Evolutionary conservation across 768 basidiomycete genomes (phyloP).

Genomic region (Termitomyces sp.): DNA sequence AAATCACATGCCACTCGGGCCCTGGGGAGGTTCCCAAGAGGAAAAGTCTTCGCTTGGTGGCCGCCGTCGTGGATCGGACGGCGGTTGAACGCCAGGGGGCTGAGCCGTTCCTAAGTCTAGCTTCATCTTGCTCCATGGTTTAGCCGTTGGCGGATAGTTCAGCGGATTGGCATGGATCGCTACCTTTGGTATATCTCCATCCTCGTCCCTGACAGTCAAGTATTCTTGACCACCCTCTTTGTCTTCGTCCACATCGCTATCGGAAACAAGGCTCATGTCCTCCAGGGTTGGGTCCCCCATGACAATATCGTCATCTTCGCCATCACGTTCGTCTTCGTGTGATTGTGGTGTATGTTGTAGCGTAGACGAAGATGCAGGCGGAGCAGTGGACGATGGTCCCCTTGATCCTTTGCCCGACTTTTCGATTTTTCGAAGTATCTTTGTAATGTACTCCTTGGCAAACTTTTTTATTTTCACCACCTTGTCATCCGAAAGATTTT

Average conservation of each 20-base stretch:
- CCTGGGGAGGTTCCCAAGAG: conserved; percentile 5
- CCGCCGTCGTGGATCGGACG: conserved; percentile 12
- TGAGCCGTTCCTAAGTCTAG: background rate
- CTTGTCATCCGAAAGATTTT: conserved; percentile 82
- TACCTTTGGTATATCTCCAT: background rate
- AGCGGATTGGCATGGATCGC: background rate
- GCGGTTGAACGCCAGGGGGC: background rate
- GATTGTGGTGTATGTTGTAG: conserved; percentile 32
- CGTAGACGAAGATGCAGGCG: conserved; percentile 30
- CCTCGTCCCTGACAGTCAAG: background rate
- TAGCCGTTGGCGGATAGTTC: background rate
- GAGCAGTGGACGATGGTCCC: conserved; percentile 20
- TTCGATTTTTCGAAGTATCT: conserved; percentile 65
- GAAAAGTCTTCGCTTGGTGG: conserved; percentile 5
- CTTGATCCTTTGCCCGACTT: conserved; percentile 34
- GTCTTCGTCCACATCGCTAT: conserved; percentile 7
- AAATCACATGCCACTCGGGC: conserved; percentile 1
- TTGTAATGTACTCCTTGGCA: conserved; percentile 83
- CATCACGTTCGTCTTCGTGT: conserved; percentile 23
- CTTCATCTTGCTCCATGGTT: conserved; percentile 2
- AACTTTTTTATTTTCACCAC: conserved; percentile 87
- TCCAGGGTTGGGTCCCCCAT: conserved; percentile 26
- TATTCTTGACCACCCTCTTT: background rate
- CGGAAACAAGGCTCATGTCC: conserved; percentile 27
- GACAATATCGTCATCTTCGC: conserved; percentile 24